These are phyloP conservation scores for Grigorovia humatica DNA, from an alignment of 805 yeast genomes.

Conservation along the genomic window DNA sequence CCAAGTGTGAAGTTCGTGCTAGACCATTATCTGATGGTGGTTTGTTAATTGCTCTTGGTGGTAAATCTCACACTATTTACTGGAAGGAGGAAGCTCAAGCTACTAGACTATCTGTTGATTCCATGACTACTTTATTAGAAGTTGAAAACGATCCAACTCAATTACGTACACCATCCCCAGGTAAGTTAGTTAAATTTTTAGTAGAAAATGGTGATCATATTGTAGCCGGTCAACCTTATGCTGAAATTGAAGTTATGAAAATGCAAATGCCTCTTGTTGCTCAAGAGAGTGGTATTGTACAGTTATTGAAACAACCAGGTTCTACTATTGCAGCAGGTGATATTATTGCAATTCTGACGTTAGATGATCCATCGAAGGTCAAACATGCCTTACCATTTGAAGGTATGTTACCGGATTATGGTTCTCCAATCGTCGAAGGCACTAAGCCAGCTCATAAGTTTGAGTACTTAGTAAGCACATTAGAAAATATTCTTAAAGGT, in stretches of 20 bases:
- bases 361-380: constrained; percentile 95
- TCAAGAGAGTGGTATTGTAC: constrained; percentile 86
- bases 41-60: constrained; percentile 73
- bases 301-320: constrained; percentile 94
- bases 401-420: constrained; percentile 84
- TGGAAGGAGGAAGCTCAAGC: constrained; percentile 98
- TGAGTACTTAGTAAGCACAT: constrained; percentile 44
- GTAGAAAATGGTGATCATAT: constrained; percentile 95
- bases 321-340: constrained; percentile 96
- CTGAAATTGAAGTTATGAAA: constrained; percentile 99
- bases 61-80: constrained; percentile 89
- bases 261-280: constrained; percentile 98
- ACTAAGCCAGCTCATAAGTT: constrained; percentile 74
- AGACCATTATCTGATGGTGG: constrained; percentile 94
- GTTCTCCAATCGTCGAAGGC: constrained; percentile 75
- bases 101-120: constrained; percentile 88
- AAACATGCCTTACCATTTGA: constrained; percentile 93
- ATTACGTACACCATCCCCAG: constrained; percentile 97
- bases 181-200: constrained; percentile 86
- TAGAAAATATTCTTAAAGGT: constrained; percentile 77
- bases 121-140: constrained; percentile 89
- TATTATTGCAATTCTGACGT: constrained; percentile 83
- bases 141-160: constrained; percentile 98
- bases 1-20: constrained; percentile 79
- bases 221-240: constrained; percentile 83